Evolutionary conservation across 2,329 filamentous ascomycete genomes (phyloP).

Genomic region (Blastomyces gilchristii): DNA sequence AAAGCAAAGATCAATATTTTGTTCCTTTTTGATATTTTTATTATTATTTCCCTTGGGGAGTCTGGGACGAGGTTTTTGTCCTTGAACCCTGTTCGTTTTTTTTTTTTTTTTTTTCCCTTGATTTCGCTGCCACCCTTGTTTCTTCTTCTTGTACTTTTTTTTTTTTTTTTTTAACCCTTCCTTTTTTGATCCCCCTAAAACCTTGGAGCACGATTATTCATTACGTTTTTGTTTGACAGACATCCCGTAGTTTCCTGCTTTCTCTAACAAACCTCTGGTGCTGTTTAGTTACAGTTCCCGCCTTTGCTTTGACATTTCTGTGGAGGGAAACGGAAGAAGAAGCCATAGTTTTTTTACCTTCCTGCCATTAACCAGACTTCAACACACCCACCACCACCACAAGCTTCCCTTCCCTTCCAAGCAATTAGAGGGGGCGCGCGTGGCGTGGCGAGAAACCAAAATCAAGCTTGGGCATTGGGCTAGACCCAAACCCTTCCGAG

Average conservation of each 20-base stretch:
- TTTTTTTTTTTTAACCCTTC: background rate
- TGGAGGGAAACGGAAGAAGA: slow-evolving; percentile 2
- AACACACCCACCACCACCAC: background rate
- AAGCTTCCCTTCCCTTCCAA: background rate
- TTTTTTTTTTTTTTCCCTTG: background rate
- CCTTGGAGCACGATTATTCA: background rate
- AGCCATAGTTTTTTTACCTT: background rate
- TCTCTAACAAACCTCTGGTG: slow-evolving; percentile 1
- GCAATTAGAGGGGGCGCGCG: background rate
- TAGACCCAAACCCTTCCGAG: background rate
- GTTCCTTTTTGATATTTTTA: background rate
- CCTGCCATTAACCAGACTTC: slow-evolving; percentile 1
- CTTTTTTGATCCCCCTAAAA: background rate
- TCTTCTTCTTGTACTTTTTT: background rate
- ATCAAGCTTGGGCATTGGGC: slow-evolving; percentile 3
- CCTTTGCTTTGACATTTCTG: background rate
- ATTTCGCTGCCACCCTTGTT: background rate
- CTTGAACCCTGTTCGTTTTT: background rate
- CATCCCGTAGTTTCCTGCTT: background rate
- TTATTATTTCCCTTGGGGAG: background rate
- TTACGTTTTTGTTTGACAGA: background rate
- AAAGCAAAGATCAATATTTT: background rate
- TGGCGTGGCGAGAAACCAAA: slow-evolving; percentile 2
- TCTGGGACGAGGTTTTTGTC: background rate
- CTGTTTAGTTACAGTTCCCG: slow-evolving; percentile 1